Evolutionary conservation across 352 stramenopile genomes (phyloP).

Genomic region (Pythium myriotylum): DNA sequence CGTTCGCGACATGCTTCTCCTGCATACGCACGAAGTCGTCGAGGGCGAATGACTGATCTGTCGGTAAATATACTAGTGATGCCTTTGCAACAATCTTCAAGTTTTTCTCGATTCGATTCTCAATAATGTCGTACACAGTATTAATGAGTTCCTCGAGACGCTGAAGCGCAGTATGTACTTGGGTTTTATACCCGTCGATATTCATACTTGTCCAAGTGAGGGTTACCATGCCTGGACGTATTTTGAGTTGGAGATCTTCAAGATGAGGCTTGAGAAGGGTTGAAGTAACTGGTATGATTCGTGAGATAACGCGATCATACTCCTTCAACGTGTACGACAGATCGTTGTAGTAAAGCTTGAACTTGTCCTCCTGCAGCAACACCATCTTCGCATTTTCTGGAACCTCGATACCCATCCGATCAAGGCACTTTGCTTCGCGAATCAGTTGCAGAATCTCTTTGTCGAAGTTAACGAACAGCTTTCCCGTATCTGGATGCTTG

Average conservation of each 20-base stretch:
- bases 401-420: slow-evolving; percentile 83
- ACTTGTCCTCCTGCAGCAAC: slow-evolving; percentile 87
- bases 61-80: slow-evolving; percentile 76
- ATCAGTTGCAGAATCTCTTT: slow-evolving; percentile 89
- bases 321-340: slow-evolving; percentile 79
- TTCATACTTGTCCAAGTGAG: slow-evolving; percentile 92
- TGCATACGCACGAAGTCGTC: slow-evolving; percentile 88
- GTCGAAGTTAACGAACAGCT: slow-evolving; percentile 90
- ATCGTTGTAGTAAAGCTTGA: slow-evolving; percentile 87
- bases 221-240: slow-evolving; percentile 79
- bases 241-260: slow-evolving; percentile 72
- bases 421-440: slow-evolving; percentile 81
- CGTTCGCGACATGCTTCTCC: slow-evolving; percentile 66
- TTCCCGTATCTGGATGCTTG: slow-evolving; percentile 65
- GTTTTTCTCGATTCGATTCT: slow-evolving; percentile 87
- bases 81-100: slow-evolving; percentile 80
- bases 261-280: slow-evolving; percentile 66
- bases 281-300: slow-evolving; percentile 73
- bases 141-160: slow-evolving; percentile 84
- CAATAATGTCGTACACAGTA: slow-evolving; percentile 79
- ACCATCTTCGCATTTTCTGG: slow-evolving; percentile 84
- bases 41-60: slow-evolving; percentile 81
- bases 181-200: slow-evolving; percentile 81
- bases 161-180: slow-evolving; percentile 64
- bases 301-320: slow-evolving; percentile 75